Base-by-base conservation (phyloP, 1,284 basidiomycete species). In the Cutaneotrichosporon arboriforme region DNA sequence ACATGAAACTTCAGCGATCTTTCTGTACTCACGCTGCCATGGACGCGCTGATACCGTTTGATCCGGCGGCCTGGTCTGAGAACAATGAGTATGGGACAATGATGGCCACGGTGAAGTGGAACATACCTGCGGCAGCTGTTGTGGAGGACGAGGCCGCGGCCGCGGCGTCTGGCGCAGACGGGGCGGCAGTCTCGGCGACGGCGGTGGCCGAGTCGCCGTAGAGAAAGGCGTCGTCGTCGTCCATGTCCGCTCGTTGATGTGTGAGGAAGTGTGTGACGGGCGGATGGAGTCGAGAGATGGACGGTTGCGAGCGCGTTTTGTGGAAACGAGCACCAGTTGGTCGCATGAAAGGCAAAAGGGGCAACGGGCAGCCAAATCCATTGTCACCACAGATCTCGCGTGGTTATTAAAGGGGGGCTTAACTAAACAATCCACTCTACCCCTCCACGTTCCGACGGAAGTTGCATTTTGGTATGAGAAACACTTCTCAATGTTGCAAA, bases 181-280 rank as follows among this genome's bases (percentile, higher is more conserved):
- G 4, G 4, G 14, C 33, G 5, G 43, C n/a, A 13, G 36, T n/a
- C 2, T 33, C 15, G 1, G 31, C 26, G 4, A 18, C 22, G 3
- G 43, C 23, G 8, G 39, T 44, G 5, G 51, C 35, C n/a, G 45
- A 37, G 18, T 72, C 71, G 7, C 73, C 73, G 51, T 74, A 74
- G 20, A 74, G 65, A 55, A 73, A 74, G 3, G 69, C 66, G 53
- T 73, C 73, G 54, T 74, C 72, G 57, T 73, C 71, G 55, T 74
- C 70, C 39, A 68, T 61, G 58, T 68, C 67, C 67, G 69, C 31
- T 14, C 67, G 15, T 13, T 61, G 56, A 14, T n/a, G 8, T 14
- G 23, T 12, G 36, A 36, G 15, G 4, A 17, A 12, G 42, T n/a
- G 18, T 15, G 21, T 18, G 41, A 45, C 17, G 39, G n/a, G 34